These are phyloP conservation scores for Ophiostoma novo-ulmi DNA, from an alignment of 2,329 filamentous ascomycete genomes.

Conservation along the genomic window DNA sequence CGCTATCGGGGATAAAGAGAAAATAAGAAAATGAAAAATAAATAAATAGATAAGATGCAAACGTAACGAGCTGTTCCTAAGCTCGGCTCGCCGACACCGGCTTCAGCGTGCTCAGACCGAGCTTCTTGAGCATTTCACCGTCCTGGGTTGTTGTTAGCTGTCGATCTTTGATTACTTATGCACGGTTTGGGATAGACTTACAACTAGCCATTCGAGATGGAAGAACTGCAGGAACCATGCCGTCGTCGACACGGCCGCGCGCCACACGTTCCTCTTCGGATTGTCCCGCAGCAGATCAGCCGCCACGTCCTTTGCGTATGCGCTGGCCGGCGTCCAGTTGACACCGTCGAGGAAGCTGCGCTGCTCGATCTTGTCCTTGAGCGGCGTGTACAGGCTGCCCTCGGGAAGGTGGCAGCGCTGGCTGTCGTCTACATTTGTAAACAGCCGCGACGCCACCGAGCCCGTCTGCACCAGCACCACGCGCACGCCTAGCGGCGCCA, in stretches of 20 bases:
- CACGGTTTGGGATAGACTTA: background rate
- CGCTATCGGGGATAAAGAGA: background rate
- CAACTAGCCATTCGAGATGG: slow-evolving; percentile 32
- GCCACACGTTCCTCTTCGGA: slow-evolving; percentile 32
- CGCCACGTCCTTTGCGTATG: slow-evolving; percentile 32
- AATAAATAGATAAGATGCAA: background rate
- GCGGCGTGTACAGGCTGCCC: slow-evolving; percentile 31
- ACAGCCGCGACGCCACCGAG: slow-evolving; percentile 32
- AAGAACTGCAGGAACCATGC: slow-evolving; percentile 32
- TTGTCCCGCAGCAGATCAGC: slow-evolving; percentile 30
- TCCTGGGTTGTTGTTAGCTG: background rate
- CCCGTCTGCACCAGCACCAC: slow-evolving; percentile 34
- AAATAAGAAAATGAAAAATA: background rate
- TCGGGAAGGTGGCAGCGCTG: slow-evolving; percentile 30
- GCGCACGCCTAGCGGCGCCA: slow-evolving; percentile 33
- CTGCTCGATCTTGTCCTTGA: slow-evolving; percentile 30
- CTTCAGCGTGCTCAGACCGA: background rate
- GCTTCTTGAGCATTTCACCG: background rate
- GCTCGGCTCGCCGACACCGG: background rate
- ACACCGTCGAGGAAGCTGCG: slow-evolving; percentile 30
- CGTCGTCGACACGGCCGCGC: slow-evolving; percentile 30
- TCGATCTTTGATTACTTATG: background rate
- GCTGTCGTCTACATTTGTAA: slow-evolving; percentile 30
- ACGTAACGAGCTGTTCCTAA: too few species aligned
- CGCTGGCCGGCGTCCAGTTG: slow-evolving; percentile 30